Base-by-base conservation (phyloP, 192 early-diverging fungal species). In the Phycomyces blakesleeanus region DNA sequence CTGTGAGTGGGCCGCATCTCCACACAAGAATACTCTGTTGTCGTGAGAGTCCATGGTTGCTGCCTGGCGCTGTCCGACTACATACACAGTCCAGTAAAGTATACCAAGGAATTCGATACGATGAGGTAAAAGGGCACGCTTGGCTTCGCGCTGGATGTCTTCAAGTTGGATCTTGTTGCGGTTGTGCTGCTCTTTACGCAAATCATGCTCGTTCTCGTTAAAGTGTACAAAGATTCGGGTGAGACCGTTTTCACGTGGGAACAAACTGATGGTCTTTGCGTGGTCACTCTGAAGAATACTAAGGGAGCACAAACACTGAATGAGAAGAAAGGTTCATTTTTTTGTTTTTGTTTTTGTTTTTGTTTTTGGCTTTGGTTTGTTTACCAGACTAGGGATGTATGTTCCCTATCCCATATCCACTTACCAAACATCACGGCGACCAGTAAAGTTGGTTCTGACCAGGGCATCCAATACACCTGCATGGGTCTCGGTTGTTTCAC, bases 151-250 rank as follows among this genome's bases (percentile, higher is more conserved):
- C n/a, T 65, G 62, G 14, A 71, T 71, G 34, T 71, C 69, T 16
- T 71, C 63, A 18, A 71, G 18, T 49, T 71, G 69, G 16, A 71
- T 71, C 16, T 57, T 58, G 38, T 71, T 71, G 25, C 69, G 56
- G 27, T 69, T 69, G 42, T 63, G 57, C 14, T 57, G 61, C 54
- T 71, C 69, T 15, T 60, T 63, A 26, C 66, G n/a, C 20, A 53
- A 25, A 20, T 41, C 57, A 22, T 55, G 38, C 49, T 69, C 61
- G 51, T 69, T 47, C 18, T 52, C 61, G n/a, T 63, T 56, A 63
- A 69, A 69, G 54, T 71, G 69, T 4, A 71, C 69, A 58, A 71
- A 65, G 14, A 71, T 59, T 18, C 69, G 62, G 3, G 63, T 60
- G 40, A 71, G 41, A 3, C 57, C 63, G 42, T 71, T 71, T 54